Conservation (phyloP, 2,329 filamentous ascomycete species). For the Didymella lethalis region DNA sequence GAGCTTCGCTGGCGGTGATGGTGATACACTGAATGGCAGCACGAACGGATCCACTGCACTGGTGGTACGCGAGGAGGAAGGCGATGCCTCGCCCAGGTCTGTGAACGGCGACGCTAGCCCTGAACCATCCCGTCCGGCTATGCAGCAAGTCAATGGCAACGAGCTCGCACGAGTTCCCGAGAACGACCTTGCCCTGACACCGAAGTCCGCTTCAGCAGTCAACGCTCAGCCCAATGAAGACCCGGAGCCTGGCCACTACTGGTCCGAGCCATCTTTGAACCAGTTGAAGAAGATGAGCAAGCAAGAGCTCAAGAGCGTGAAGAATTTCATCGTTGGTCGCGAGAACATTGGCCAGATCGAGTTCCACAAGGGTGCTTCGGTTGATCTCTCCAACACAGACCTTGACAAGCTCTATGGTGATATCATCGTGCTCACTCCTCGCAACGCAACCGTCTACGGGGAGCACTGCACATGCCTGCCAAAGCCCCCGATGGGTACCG, state of each 20-base stretch:
- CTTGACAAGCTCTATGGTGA: conserved; percentile 80
- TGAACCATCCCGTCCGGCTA: conserved; percentile 63
- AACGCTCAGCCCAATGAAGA: conserved; percentile 50
- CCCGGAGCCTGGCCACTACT: conserved; percentile 78
- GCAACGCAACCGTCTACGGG: conserved; percentile 87
- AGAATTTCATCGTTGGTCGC: conserved; percentile 82
- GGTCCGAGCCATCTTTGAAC: conserved; percentile 78
- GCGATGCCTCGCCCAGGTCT: conserved; percentile 62
- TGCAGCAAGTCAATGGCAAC: conserved; percentile 75
- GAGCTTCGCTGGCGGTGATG: conserved; percentile 75
- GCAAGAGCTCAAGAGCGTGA: conserved; percentile 76
- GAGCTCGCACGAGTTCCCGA: conserved; percentile 83
- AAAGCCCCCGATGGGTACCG: conserved; percentile 86
- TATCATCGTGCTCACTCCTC: conserved; percentile 78
- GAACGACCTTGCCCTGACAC: conserved; percentile 65
- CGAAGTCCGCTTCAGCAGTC: conserved; percentile 43
- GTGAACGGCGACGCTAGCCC: conserved; percentile 51
- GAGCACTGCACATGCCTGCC: conserved; percentile 56
- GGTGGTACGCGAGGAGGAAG: conserved; percentile 58
- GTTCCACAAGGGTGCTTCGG: conserved; percentile 66
- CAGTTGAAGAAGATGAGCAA: conserved; percentile 82
- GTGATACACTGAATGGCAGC: conserved; percentile 54
- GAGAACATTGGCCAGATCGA: conserved; percentile 80
- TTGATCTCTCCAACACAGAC: conserved; percentile 82
- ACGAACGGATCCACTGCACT: conserved; percentile 59